Percentiles rank a stretch among this genome's conserved stretches.
Conservation (phyloP, 2,329 filamentous ascomycete genomes). For the Ceratocystis albifundus region DNA sequence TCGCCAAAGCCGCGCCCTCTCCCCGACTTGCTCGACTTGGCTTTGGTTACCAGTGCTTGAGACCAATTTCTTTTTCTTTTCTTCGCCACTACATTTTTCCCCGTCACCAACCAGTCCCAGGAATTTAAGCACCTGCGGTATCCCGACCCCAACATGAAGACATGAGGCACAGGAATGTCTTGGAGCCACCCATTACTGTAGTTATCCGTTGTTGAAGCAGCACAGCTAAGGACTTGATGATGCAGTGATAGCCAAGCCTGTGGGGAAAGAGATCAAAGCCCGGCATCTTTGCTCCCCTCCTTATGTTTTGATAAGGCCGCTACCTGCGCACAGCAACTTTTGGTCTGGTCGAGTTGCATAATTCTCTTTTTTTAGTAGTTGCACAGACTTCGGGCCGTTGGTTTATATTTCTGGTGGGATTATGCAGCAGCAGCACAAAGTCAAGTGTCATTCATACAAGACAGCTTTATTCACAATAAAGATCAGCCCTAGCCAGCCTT, state of each 20-base stretch:
- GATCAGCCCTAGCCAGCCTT: neutral
- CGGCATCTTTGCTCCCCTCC: neutral
- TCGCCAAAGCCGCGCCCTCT: neutral
- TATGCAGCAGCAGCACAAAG: neutral
- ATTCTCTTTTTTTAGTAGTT: neutral
- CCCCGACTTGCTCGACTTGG: too few relatives aligned
- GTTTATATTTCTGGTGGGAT: neutral
- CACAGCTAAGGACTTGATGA: neutral
- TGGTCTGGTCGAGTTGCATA: neutral
- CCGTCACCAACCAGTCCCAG: neutral
- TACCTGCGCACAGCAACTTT: neutral
- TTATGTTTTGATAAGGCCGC: neutral
- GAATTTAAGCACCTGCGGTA: neutral
- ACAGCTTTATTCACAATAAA: neutral
- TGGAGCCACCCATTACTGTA: neutral
- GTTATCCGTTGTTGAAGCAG: neutral
- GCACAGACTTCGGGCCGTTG: neutral
- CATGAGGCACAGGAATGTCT: conserved; percentile 8
- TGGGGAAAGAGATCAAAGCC: neutral
- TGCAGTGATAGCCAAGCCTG: neutral
- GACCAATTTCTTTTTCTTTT: neutral
- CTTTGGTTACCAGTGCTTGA: neutral
- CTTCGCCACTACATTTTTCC: neutral
- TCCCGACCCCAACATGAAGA: neutral
- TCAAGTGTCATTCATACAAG: conserved; percentile 3